Conservation (phyloP, 2,329 filamentous ascomycete genomes). For the Sarocladium brachiariae region DNA sequence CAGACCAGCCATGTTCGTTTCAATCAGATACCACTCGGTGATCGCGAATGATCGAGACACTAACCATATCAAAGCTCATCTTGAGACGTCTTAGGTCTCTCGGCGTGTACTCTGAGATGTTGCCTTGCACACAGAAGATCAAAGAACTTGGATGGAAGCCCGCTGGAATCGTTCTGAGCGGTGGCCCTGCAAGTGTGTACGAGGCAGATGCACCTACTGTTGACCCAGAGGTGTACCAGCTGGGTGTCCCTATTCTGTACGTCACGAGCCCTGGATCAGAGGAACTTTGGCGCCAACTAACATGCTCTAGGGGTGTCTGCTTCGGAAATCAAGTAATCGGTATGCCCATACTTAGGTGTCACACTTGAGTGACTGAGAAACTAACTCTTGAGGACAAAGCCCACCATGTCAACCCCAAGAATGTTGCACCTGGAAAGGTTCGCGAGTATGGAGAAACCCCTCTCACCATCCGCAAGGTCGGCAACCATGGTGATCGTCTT, state of each 20-base stretch:
- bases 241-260: conserved; percentile 22
- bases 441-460: conserved; percentile 67
- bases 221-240: conserved; percentile 69
- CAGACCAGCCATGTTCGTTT: conserved; percentile 55
- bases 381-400: not conserved
- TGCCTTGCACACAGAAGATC: conserved; percentile 79
- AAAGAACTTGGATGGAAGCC: conserved; percentile 71
- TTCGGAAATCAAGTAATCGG: conserved; percentile 60
- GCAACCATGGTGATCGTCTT: conserved; percentile 64
- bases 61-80: conserved; percentile 44
- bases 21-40: not conserved
- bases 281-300: not conserved
- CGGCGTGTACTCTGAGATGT: conserved; percentile 81
- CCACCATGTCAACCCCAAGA: conserved; percentile 47
- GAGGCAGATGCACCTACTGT: conserved; percentile 50
- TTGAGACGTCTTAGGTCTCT: conserved; percentile 68
- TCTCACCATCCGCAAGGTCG: conserved; percentile 52
- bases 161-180: conserved; percentile 64
- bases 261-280: not conserved
- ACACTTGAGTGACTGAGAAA: not conserved
- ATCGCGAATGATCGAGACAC: not conserved
- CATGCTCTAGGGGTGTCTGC: conserved; percentile 39
- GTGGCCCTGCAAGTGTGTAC: conserved; percentile 66
- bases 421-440: conserved; percentile 44
- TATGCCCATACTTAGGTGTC: conserved; percentile 30